A percentile compares a stretch with the other conserved stretches of the same genome.
Evolutionary conservation across 2,329 filamentous ascomycete genomes (phyloP).

Genomic region (Aspergillus niger): DNA sequence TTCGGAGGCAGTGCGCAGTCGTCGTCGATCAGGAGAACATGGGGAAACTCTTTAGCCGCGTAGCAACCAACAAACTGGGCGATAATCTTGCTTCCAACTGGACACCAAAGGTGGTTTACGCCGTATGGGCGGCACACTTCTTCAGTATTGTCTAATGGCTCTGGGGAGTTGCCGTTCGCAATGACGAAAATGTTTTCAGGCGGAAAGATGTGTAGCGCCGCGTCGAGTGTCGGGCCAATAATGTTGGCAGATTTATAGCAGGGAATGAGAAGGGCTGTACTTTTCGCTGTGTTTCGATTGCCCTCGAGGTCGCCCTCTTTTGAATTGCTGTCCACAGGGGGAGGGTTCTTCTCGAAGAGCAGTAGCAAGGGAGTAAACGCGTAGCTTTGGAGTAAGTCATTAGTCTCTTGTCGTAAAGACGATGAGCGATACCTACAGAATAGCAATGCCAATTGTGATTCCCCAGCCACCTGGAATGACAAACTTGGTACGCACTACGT

Average conservation of each 20-base stretch:
- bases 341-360: constrained; percentile 37
- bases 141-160: constrained; percentile 52
- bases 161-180: constrained; percentile 52
- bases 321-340: constrained; percentile 3
- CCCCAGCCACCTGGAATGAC: constrained; percentile 44
- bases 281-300: constrained; percentile 24
- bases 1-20: constrained; percentile 52
- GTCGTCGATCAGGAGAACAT: constrained; percentile 54
- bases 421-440: constrained; percentile 32
- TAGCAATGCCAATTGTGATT: constrained; percentile 41
- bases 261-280: constrained; percentile 49
- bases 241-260: constrained; percentile 51
- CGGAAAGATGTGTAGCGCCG: constrained; percentile 51
- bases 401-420: neutral
- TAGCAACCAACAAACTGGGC: constrained; percentile 54
- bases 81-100: constrained; percentile 53
- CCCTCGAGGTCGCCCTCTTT: constrained; percentile 15
- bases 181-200: constrained; percentile 50
- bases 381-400: constrained; percentile 22
- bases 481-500: constrained; percentile 43
- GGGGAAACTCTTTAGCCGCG: constrained; percentile 48
- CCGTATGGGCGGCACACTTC: constrained; percentile 48
- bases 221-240: constrained; percentile 47
- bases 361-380: constrained; percentile 34
- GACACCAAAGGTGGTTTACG: constrained; percentile 53